Percentiles rank a stretch among this genome's conserved stretches.
These are phyloP conservation scores for Paulownia fortunei DNA, from an alignment of 257 asterid genomes.

Conservation along the genomic window DNA sequence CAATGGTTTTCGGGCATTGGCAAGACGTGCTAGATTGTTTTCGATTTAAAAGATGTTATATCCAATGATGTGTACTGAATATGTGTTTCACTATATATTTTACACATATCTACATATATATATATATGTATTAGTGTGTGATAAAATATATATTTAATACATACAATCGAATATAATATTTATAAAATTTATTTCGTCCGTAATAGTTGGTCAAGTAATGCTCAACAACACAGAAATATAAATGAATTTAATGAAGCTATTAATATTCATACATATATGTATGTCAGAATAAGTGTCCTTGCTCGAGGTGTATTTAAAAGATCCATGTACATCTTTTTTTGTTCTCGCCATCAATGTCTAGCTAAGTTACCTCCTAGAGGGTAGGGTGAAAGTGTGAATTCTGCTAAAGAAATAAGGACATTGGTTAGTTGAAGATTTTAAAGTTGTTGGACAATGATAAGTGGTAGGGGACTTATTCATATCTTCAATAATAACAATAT, in stretches of 20 bases:
- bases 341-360: not conserved
- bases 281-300: no score
- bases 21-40: not conserved
- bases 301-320: no score
- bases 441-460: slow-evolving; percentile 22
- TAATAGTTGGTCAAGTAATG: not conserved
- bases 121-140: no score
- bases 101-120: no score
- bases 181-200: no score
- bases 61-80: no score
- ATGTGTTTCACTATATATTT: no score
- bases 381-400: not conserved
- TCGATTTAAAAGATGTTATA: no score
- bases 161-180: no score
- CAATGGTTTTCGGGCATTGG: not conserved
- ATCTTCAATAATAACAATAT: not conserved
- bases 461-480: not conserved
- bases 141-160: no score
- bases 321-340: not conserved
- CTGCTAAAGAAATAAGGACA: not conserved
- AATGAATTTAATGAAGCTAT: not conserved
- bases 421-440: not conserved
- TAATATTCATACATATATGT: not conserved
- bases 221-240: not conserved
- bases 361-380: not conserved